Evolutionary conservation across 2,329 filamentous ascomycete genomes (phyloP).

Genomic region (Cladosporium velox): DNA sequence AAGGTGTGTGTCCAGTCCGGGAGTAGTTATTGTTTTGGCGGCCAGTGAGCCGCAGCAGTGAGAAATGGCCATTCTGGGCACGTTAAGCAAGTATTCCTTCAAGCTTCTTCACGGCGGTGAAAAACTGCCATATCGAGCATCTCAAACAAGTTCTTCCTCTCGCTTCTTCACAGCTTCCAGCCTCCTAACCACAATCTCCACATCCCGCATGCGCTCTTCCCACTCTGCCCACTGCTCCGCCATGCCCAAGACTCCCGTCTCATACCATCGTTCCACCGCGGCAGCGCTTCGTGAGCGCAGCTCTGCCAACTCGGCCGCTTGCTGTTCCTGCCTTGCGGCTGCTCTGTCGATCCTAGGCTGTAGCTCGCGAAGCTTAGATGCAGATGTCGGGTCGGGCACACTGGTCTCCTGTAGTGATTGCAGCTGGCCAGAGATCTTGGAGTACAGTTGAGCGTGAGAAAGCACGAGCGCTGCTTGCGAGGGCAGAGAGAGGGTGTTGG

Average conservation of each 20-base stretch:
- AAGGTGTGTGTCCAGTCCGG: not conserved
- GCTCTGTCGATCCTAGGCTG: conserved; percentile 63
- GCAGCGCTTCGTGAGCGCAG: conserved; percentile 64
- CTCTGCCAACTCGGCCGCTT: conserved; percentile 63
- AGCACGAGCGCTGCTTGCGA: conserved; percentile 44
- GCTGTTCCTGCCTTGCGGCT: conserved; percentile 62
- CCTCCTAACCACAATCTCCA: conserved; percentile 67
- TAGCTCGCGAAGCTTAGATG: conserved; percentile 59
- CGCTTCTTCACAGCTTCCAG: conserved; percentile 59
- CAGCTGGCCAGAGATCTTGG: conserved; percentile 46
- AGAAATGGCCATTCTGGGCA: not conserved
- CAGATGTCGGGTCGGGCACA: conserved; percentile 46
- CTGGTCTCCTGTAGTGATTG: conserved; percentile 46
- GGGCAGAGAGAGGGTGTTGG: conserved; percentile 29
- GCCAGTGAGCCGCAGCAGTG: not conserved
- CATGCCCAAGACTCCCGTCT: conserved; percentile 67
- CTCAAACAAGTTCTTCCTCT: conserved; percentile 48
- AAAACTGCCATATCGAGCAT: not conserved
- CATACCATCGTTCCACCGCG: conserved; percentile 65
- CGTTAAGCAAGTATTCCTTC: no score
- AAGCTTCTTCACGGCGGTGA: not conserved
- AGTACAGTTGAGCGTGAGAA: conserved; percentile 47
- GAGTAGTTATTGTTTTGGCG: not conserved
- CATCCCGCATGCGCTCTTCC: conserved; percentile 65
- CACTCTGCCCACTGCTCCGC: conserved; percentile 70